Percentiles rank a stretch among this genome's conserved stretches.
phyloP scores from a whole-genome alignment of 345 rosid genomes.

The Populus nigra region DNA sequence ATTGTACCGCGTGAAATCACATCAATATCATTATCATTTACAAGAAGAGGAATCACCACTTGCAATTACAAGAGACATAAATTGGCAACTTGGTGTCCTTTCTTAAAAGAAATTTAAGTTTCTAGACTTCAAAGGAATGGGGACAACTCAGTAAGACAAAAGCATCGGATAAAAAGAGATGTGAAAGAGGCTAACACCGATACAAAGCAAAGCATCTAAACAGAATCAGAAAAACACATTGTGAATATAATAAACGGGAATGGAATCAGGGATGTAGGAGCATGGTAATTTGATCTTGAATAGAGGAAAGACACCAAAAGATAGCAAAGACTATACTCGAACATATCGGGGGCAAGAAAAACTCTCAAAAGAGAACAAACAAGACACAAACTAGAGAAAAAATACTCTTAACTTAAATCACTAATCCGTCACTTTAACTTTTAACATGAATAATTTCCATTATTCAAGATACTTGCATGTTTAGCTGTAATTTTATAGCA shows the following conservation, averaged over 20 bases:
- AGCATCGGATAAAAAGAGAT: neutral
- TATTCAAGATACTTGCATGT: no score
- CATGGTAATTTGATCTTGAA: no score
- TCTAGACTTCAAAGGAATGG: neutral
- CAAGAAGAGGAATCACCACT: neutral
- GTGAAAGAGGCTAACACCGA: neutral
- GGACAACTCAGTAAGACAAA: neutral
- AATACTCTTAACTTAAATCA: no score
- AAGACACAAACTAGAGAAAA: no score
- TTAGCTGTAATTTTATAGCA: no score
- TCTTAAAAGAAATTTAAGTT: neutral
- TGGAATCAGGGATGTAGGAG: neutral
- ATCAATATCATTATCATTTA: neutral
- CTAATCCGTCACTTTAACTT: no score
- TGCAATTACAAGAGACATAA: no score
- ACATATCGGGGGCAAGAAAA: neutral
- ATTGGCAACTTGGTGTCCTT: neutral
- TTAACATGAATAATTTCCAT: no score
- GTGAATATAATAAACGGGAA: neutral
- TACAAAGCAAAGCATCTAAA: neutral
- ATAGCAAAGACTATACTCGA: neutral
- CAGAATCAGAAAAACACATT: neutral
- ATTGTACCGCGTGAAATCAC: neutral
- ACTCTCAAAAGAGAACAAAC: no score
- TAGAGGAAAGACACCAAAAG: neutral